Evolutionary conservation across 805 yeast genomes (phyloP).

Genomic region (Cyberlindnera misumaiensis): DNA sequence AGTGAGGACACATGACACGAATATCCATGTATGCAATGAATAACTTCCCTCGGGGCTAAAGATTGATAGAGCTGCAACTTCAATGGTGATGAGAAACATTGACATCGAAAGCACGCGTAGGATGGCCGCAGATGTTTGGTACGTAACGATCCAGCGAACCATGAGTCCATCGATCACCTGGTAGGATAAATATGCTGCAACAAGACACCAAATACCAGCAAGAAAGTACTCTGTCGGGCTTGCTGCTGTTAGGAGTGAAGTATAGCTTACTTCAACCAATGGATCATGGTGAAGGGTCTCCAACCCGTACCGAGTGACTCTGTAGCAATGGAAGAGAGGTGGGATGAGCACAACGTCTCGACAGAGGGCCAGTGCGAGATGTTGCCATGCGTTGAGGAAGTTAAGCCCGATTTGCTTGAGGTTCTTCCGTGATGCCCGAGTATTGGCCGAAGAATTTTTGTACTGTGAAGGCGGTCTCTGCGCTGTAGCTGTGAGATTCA

Average conservation of each 20-base stretch:
- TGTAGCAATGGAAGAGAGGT: conserved; percentile 47
- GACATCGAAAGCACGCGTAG: conserved; percentile 82
- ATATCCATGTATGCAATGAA: conserved; percentile 84
- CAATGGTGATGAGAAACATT: conserved; percentile 60
- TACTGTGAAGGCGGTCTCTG: conserved; percentile 1
- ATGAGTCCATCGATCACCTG: conserved; percentile 82
- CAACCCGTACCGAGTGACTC: conserved; percentile 29
- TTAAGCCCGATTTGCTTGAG: conserved; percentile 61
- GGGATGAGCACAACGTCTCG: conserved; percentile 72
- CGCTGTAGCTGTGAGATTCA: background rate
- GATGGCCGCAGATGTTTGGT: conserved; percentile 82
- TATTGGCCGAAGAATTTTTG: background rate
- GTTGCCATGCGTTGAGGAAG: conserved; percentile 69
- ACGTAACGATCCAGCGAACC: conserved; percentile 90
- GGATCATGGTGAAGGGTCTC: conserved; percentile 1
- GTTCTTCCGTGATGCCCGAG: conserved; percentile 4
- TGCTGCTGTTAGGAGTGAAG: conserved; percentile 40
- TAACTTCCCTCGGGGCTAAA: conserved; percentile 68
- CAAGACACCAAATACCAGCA: conserved; percentile 90
- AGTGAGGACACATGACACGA: conserved; percentile 81
- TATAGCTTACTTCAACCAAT: conserved; percentile 2
- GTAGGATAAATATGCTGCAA: conserved; percentile 77
- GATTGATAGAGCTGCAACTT: conserved; percentile 58
- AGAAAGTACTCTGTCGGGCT: conserved; percentile 72
- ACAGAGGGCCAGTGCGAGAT: conserved; percentile 67